Evolutionary conservation across 1,284 basidiomycete genomes (phyloP), one percentile per base, ranked within the genome.

Genomic region (Ustilago sp.): DNA sequence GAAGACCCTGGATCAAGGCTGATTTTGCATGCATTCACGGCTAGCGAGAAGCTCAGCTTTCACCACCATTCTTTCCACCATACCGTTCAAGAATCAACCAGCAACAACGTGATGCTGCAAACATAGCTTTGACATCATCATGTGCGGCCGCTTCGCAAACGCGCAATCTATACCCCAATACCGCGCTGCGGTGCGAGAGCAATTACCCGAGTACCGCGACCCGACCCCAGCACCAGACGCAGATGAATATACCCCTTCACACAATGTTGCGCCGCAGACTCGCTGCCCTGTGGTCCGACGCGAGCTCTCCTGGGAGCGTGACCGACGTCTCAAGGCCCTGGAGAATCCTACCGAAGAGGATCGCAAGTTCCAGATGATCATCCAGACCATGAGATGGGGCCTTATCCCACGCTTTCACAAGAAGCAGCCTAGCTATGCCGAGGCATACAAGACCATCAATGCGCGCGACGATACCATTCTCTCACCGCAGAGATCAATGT

Each of bases 381-480:
- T 81, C 4, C 74, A 83, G 59, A 71, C 80, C 28, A 80, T 80
- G 94, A 92, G 91, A 82, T 98, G 95, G 95, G 95, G 95, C 0
- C 88, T 98, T 2, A 90, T 94, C 2, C 93, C 93, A 0, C 91
- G 93, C 82, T 95, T 92, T 90, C 91, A 90, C 80, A 94, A 94
- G 82, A 81, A 86, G 23, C 88, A 87, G 0, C 89, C 91, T 47
- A 90, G 91, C 61, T 90, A 92, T 70, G 90, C 89, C 59, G 88
- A 88, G n/a, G 75, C 80, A 11, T 86, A 94, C 64, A 93, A 90
- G 79, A 95, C 95, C 0, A 96, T 93, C 75, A 98, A 98, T 80
- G 94, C 95, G 0, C 90, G 94, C 28, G 89, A 91, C 9, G 95
- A 98, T 86, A 92, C 91, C 39, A 88, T 98, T 15, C 86, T 93